phyloP scores from a whole-genome alignment of 768 basidiomycete species.

The Thelephora aurantiotincta region DNA sequence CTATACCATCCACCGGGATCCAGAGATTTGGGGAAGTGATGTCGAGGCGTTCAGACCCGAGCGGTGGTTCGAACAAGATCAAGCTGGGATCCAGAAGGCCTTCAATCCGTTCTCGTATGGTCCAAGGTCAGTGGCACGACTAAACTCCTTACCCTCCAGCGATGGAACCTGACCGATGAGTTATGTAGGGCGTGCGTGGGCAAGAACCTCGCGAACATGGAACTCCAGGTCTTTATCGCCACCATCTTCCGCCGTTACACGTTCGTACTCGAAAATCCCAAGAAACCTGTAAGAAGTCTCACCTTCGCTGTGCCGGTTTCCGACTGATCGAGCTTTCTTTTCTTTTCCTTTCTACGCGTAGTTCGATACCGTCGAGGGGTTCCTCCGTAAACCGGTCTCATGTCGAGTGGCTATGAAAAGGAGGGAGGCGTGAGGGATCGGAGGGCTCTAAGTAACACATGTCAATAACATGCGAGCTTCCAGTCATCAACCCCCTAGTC shows the following conservation, averaged over 20 bases:
- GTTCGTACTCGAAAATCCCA: constrained; percentile 49
- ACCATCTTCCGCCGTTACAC: constrained; percentile 67
- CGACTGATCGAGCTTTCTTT: constrained; percentile 4
- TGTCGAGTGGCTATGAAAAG: constrained; percentile 65
- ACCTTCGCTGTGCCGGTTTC: constrained; percentile 4
- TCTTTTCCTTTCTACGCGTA: constrained; percentile 20
- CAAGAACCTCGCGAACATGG: constrained; percentile 67
- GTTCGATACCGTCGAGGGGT: constrained; percentile 73
- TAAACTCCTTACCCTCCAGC: not conserved
- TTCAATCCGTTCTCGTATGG: constrained; percentile 85
- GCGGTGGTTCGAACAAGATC: constrained; percentile 68
- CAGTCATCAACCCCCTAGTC: too few relatives aligned
- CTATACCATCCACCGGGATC: constrained; percentile 71
- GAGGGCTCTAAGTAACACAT: too few relatives aligned
- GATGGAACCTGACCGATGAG: not conserved
- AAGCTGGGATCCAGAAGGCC: constrained; percentile 44
- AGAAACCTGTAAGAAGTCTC: constrained; percentile 31
- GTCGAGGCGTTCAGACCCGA: constrained; percentile 65
- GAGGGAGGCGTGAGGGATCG: constrained; percentile 24
- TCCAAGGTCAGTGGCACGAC: constrained; percentile 37
- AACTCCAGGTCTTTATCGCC: constrained; percentile 69
- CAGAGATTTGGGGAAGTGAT: constrained; percentile 65
- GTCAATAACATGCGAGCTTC: too few relatives aligned
- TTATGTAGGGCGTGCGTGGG: constrained; percentile 64
- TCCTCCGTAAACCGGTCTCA: constrained; percentile 68